Evolutionary conservation across 345 rosid genomes (phyloP), one percentile per base, ranked within the genome.

Genomic region (Ailanthus altissimus): DNA sequence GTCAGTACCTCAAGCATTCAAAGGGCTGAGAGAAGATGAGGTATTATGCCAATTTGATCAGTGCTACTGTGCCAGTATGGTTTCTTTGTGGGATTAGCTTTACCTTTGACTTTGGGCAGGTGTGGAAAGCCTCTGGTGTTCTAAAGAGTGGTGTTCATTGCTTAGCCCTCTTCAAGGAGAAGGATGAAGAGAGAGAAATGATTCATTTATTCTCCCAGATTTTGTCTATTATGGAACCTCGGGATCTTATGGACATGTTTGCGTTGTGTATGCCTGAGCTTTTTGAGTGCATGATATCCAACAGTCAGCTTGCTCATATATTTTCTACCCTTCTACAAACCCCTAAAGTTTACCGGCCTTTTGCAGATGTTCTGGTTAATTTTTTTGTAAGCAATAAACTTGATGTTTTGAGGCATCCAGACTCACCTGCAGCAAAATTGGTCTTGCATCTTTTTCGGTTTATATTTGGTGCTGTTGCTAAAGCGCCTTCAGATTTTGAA

Each of bases 1-100:
- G 75, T 85, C 90, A 16, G 86, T 88, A 64, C 84, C 93, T 75
- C 97, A 92, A 84, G 93, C 88, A 49, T 92, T 92, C 84, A 96
- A 90, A 88, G 99, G 98, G 83, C 84, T 94, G 97, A 87, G 93
- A 77, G 97, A 96, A 86, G 99, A 96, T 85, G 99, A 96, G 99
- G 99, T 96, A 87, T 53, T 53, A 10, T 10, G 46, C 71, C 11
- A 23, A 43, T 60, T 72, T 80, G 64, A 65, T 70, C 38, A 61
- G 60, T 77, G 76, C 62, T 49, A 63, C 38, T 56, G 60, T 77
- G 76, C 62, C 45, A 63, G 57, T 43, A 47, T 10, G 45, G 73
- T 40, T 60, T 73, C 47, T 28, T 60, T 64, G 45, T 40, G 70
- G 51, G 67, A 57, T 80, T 77, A 67, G 66, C 79, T 43, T 83